Evolutionary conservation across 495 filamentous ascomycete genomes (phyloP).

Genomic region (Neurospora africana): DNA sequence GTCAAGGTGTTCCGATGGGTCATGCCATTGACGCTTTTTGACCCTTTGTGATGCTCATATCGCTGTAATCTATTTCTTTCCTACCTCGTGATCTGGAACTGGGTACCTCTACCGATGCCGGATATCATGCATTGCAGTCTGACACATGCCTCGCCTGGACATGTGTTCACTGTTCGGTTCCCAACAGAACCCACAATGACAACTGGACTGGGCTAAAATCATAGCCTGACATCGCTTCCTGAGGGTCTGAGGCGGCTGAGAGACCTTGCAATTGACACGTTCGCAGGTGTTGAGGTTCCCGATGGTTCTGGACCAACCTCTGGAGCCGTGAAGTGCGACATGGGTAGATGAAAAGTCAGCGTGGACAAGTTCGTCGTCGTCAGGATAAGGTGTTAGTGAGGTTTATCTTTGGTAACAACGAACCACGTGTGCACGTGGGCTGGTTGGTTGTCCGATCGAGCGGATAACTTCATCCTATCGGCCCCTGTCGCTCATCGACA

Average conservation of each 20-base stretch:
- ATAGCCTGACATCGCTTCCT: background rate
- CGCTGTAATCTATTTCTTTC: background rate
- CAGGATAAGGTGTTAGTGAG: background rate
- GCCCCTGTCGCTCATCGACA: background rate
- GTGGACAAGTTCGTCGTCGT: background rate
- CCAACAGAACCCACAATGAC: background rate
- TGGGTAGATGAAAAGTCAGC: background rate
- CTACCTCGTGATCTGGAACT: background rate
- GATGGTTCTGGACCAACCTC: background rate
- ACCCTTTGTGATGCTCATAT: background rate
- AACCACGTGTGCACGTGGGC: background rate
- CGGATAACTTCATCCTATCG: background rate
- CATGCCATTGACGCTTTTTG: background rate
- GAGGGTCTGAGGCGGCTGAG: no score
- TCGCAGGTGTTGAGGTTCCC: background rate
- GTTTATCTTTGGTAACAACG: background rate
- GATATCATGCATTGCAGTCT: background rate
- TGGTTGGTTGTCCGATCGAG: background rate
- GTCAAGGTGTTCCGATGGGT: background rate
- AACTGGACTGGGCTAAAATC: background rate
- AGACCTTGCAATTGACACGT: background rate
- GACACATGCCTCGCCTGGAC: background rate
- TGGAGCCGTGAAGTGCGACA: background rate
- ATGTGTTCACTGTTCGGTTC: background rate
- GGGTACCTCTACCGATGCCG: background rate